These are phyloP conservation scores for Ascochyta pisi DNA, from an alignment of 2,329 filamentous ascomycete species.

Conservation along the genomic window DNA sequence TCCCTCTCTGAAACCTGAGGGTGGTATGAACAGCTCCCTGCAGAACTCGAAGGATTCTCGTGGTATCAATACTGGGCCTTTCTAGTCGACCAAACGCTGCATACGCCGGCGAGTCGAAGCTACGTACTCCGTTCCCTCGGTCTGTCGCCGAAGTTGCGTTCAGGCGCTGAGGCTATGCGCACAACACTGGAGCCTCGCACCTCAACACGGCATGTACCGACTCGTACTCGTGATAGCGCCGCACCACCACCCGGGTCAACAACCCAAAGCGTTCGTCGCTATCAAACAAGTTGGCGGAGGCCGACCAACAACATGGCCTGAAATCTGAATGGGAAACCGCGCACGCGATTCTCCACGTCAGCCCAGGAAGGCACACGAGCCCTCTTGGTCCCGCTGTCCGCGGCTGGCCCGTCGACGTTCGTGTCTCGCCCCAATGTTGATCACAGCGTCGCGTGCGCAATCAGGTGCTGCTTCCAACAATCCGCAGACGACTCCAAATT, in stretches of 20 bases:
- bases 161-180: conserved; percentile 12
- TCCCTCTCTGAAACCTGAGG: neutral
- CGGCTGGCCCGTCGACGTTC: conserved; percentile 20
- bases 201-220: conserved; percentile 19
- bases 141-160: conserved; percentile 8
- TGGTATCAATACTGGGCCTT: conserved; percentile 4
- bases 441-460: conserved; percentile 11
- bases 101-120: conserved; percentile 2
- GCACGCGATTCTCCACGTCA: conserved; percentile 29
- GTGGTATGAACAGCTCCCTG: neutral
- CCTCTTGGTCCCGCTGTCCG: conserved; percentile 22
- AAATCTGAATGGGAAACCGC: conserved; percentile 11
- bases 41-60: neutral
- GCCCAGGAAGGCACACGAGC: conserved; percentile 31
- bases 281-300: conserved; percentile 16
- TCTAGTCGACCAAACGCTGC: conserved; percentile 9
- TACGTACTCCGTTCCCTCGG: neutral
- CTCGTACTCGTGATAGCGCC: conserved; percentile 9
- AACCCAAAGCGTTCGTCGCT: conserved; percentile 11
- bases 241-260: conserved; percentile 13
- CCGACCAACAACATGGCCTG: conserved; percentile 14
- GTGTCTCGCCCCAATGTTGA: conserved; percentile 24
- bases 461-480: conserved; percentile 17
- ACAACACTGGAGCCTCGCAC: conserved; percentile 14
- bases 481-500: conserved; percentile 33